Base-by-base conservation (phyloP, 1,139 yeast genomes). In the Nakaseomyces glabratus region DNA sequence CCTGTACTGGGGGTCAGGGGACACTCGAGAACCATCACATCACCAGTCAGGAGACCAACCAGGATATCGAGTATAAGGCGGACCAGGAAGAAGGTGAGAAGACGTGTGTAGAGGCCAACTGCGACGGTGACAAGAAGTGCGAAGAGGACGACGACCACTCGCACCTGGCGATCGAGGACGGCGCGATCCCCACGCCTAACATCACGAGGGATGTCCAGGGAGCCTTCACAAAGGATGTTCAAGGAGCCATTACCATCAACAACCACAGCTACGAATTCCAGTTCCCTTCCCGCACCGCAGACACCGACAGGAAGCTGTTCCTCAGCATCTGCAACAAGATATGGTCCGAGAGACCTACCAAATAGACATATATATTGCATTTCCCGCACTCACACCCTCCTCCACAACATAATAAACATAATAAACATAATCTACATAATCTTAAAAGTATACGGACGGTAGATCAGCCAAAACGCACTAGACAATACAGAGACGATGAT, bases 311-410 rank as follows among this genome's bases (percentile, higher is more conserved):
- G 41, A 53, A 49, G 34, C 51, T 54, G 48, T 57, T 57, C 32
- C 40, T 57, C 44, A 54, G 54, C 37, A 53, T 57, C 15, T 57
- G 61, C 39, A 55, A 52, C 37, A 55, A 56, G 37, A 48, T 55
- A 5, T 57, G 60, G 60, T 51, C 53, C 31, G 60, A 54, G 21
- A 39, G 30, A 18, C 30, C 30, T n/a, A n/a, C n/a, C n/a, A n/a
- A n/a, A n/a, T n/a, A n/a, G n/a, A n/a, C n/a, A n/a, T n/a, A n/a
- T n/a, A n/a, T n/a, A n/a, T n/a, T n/a, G n/a, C n/a, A n/a, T n/a
- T n/a, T n/a, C n/a, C n/a, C n/a, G n/a, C n/a, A n/a, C n/a, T n/a
- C n/a, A n/a, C n/a, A n/a, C n/a, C n/a, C n/a, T n/a, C n/a, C n/a
- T n/a, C n/a, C n/a, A n/a, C n/a, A n/a, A n/a, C n/a, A n/a, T n/a